Conservation (phyloP, 805 yeast species). For the Priceomyces castillae region DNA sequence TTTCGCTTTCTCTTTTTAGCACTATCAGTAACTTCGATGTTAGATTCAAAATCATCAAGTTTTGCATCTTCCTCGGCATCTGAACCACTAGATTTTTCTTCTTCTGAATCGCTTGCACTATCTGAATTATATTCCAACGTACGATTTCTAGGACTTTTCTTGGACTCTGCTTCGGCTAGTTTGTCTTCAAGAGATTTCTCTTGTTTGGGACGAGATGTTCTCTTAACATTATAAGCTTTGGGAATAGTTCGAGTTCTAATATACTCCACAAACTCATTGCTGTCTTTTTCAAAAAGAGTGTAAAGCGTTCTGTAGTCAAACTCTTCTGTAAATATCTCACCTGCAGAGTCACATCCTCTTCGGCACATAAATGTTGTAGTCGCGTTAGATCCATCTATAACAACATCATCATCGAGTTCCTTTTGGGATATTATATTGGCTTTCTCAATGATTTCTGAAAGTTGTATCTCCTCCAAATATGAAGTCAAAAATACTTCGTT, state of each 20-base stretch:
- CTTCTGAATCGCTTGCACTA: slow-evolving; percentile 4
- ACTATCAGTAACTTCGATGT: slow-evolving; percentile 8
- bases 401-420: slow-evolving; percentile 29
- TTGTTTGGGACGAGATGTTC: slow-evolving; percentile 2
- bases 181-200: slow-evolving; percentile 7
- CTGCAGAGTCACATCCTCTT: slow-evolving; percentile 39
- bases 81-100: slow-evolving; percentile 8
- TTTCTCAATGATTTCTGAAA: slow-evolving; percentile 41
- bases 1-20: slow-evolving; percentile 9
- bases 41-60: slow-evolving; percentile 22
- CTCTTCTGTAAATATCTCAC: slow-evolving; percentile 29
- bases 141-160: slow-evolving; percentile 6
- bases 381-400: slow-evolving; percentile 33
- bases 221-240: slow-evolving; percentile 18
- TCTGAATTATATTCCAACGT: slow-evolving; percentile 7
- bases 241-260: slow-evolving; percentile 28
- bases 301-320: slow-evolving; percentile 40
- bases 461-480: slow-evolving; percentile 40
- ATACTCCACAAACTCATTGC: slow-evolving; percentile 27
- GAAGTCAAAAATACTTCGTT: slow-evolving; percentile 59
- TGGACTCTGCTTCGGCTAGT: slow-evolving; percentile 7
- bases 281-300: slow-evolving; percentile 20
- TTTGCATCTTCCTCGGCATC: slow-evolving; percentile 14
- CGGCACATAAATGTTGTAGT: slow-evolving; percentile 38
- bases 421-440: slow-evolving; percentile 43